Conservation (phyloP, 2,329 filamentous ascomycete species). For the Hymenoscyphus occultus region DNA sequence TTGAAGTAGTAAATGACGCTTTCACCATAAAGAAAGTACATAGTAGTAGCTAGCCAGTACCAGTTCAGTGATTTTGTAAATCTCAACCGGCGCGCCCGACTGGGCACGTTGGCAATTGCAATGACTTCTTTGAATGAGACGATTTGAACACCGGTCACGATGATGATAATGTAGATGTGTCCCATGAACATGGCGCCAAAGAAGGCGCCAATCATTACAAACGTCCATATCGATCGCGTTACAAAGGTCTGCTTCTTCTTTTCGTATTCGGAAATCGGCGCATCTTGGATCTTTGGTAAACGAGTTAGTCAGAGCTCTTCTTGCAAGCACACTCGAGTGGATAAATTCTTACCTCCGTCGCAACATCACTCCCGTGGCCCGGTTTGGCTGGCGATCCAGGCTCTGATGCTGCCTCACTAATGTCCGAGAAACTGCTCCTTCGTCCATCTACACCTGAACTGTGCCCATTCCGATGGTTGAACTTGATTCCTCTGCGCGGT, state of each 20-base stretch:
- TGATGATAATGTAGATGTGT: slow-evolving; percentile 93
- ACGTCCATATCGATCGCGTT: slow-evolving; percentile 93
- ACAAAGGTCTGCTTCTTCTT: slow-evolving; percentile 99
- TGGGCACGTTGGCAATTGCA: slow-evolving; percentile 92
- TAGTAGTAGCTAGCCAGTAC: slow-evolving; percentile 98
- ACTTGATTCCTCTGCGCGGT: slow-evolving; percentile 53
- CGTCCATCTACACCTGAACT: slow-evolving; percentile 40
- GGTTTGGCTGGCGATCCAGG: slow-evolving; percentile 31
- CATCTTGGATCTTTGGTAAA: slow-evolving; percentile 21
- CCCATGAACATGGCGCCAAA: slow-evolving; percentile 91
- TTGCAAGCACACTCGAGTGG: neutral
- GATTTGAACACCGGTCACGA: slow-evolving; percentile 92
- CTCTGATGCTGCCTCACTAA: slow-evolving; percentile 56
- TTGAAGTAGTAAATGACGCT: slow-evolving; percentile 99
- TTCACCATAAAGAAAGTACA: slow-evolving; percentile 99
- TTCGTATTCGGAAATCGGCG: slow-evolving; percentile 71
- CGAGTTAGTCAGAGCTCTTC: slow-evolving; percentile 23
- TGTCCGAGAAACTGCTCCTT: slow-evolving; percentile 69
- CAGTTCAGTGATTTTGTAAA: slow-evolving; percentile 97
- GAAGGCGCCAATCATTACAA: slow-evolving; percentile 95
- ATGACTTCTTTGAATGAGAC: slow-evolving; percentile 99
- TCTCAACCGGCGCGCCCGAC: slow-evolving; percentile 81
- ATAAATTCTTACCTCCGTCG: slow-evolving; percentile 37
- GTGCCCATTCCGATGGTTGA: slow-evolving; percentile 40
- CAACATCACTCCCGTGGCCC: slow-evolving; percentile 38